Evolutionary conservation across 495 filamentous ascomycete species (phyloP), one percentile per base, ranked within the genome.

Genomic region (Penicillium cinerascens): DNA sequence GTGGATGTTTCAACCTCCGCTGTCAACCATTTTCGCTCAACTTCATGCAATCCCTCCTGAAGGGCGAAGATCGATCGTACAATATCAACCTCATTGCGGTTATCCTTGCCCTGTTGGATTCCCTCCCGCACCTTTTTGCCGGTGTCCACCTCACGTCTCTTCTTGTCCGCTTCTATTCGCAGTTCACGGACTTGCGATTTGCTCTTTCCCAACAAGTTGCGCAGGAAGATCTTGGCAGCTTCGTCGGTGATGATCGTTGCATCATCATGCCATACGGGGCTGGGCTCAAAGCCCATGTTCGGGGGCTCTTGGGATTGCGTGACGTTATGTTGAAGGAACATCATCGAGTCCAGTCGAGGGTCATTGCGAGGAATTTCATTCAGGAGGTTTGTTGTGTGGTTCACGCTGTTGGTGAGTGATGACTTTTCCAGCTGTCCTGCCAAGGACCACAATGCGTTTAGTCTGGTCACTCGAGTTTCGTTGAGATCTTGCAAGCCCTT

Each of bases 261-360:
- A 59, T 96, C 92, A 59, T 99, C 93, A 62, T 96, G 89, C 95
- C 95, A 99, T 44, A 99, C 85, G 6, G 92, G 91, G 66, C 92
- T 96, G 1, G 93, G 89, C 69, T 99, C 95, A 59, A 99, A 99
- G 13, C 70, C 75, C 63, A 95, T 82, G 70, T 95, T 84, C 6
- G 76, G 53, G 2, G 95, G 95, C 63, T 97, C 95, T 55, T 88
- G 83, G 71, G 86, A 91, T 51, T 79, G 72, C 36, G 79, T 82
- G 54, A 86, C 83, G 59, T 99, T 99, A 69, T 99, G 93, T 48
- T 86, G 84, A 35, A 92, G 82, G 70, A 95, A 99, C 95, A 99
- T 99, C 76, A 92, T 87, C 23, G 91, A 95, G 65, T 99, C 95
- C 7, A 97, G 78, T 13, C 82, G 78, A 2, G 95, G 93, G 46